Base-by-base conservation (phyloP, 805 yeast species). In the Hanseniaspora singularis region DNA sequence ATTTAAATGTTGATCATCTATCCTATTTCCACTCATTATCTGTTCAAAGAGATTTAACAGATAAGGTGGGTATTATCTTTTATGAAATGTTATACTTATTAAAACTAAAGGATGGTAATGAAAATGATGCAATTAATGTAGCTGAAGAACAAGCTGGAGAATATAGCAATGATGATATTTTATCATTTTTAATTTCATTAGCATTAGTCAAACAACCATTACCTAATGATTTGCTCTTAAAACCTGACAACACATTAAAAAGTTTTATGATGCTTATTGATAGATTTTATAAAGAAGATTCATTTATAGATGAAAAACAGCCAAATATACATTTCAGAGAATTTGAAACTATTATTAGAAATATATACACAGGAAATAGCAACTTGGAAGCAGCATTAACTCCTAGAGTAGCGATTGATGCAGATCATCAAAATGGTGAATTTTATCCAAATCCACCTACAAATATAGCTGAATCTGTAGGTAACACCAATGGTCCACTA, bases 261-360 rank as follows among this genome's bases (percentile, higher is more conserved):
- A 23, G 41, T 16, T 44, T 44, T 20, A 37, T 24, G 18, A 44
- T 26, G 8, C 33, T 44, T 9, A 28, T 37, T 3, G 48, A 37
- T 18, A 44, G 48, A 37, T 44, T 44, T 31, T 44, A 44, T 20
- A 36, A 37, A 23, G 41, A 34, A 10, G 41, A 44, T 15, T 37
- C 26, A 22, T 44, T 44, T 44, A 40, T 39, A 15, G 33, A 44
- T 4, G 32, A 44, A 4, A 36, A 31, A 31, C 48, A 44, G 16
- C 48, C 48, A n/a, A 39, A 44, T 12, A 44, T 44, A 10, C 48
- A 44, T 19, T 37, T 44, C 22, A 36, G 39, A 30, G 48, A 44
- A 11, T 44, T 44, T 44, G 48, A 44, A 24, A 37, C 48, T 1
- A 44, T 44, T 15, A 30, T 44, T 12, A 44, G 48, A 37, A 37